Percentiles rank a stretch among this genome's conserved stretches.
Evolutionary conservation across 164 flowering plant genomes (phyloP).

Genomic region (Dillenia turbinata): DNA sequence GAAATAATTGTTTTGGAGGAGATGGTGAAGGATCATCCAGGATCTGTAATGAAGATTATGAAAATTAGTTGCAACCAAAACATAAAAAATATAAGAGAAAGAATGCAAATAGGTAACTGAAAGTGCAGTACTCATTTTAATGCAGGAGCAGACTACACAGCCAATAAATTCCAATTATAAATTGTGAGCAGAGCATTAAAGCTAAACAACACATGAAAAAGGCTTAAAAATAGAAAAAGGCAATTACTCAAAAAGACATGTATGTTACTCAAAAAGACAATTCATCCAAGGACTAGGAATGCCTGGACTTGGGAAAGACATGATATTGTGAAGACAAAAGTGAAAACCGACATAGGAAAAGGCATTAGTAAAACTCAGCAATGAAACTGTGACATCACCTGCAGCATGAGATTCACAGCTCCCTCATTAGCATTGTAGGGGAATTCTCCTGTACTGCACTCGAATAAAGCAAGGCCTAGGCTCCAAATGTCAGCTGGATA

Average conservation of each 20-base stretch:
- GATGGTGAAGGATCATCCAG: constrained; percentile 98
- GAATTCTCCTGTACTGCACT: constrained; percentile 97
- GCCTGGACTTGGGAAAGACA: no score
- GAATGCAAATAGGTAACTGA: background rate
- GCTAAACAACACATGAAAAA: background rate
- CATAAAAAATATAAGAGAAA: background rate
- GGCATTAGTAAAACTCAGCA: background rate
- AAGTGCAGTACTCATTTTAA: no score
- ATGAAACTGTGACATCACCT: constrained; percentile 35
- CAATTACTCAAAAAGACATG: background rate
- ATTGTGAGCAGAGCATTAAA: background rate
- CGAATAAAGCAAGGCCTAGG: constrained; percentile 94
- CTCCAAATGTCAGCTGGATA: constrained; percentile 99
- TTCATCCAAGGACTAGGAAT: no score
- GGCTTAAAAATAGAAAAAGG: background rate
- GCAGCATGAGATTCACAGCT: constrained; percentile 96
- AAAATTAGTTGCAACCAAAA: constrained; percentile 4
- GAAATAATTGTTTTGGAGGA: constrained; percentile 64
- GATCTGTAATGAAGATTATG: constrained; percentile 46
- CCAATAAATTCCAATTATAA: no score
- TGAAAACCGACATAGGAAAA: background rate
- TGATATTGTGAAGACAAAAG: no score
- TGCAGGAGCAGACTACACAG: no score
- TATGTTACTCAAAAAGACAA: no score
- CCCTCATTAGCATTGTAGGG: constrained; percentile 95